Percentiles rank a stretch among this genome's conserved stretches.
phyloP scores from a whole-genome alignment of 345 rosid species.

The Abelmoschus esculentus region DNA sequence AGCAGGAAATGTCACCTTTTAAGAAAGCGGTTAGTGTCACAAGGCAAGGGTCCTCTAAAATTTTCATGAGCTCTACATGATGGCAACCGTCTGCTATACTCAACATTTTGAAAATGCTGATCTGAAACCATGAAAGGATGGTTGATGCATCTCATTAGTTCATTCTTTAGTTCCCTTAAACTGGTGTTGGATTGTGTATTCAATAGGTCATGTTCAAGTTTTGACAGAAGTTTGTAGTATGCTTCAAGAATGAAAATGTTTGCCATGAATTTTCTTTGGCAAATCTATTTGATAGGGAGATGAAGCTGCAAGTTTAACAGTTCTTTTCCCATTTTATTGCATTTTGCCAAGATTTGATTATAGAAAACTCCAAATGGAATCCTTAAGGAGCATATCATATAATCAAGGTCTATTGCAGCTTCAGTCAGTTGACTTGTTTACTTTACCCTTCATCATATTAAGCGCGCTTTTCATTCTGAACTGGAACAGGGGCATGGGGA shows the following conservation, averaged over 20 bases:
- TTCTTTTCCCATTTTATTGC: neutral
- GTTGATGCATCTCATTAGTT: constrained; percentile 1
- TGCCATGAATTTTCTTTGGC: neutral
- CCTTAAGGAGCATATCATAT: neutral
- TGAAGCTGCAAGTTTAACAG: neutral
- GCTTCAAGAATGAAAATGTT: neutral
- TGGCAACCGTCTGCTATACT: neutral
- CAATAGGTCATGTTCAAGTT: neutral
- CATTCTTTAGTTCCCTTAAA: neutral
- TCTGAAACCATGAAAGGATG: neutral
- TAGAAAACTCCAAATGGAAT: neutral
- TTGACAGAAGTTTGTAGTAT: neutral
- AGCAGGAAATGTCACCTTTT: neutral
- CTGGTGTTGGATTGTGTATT: neutral
- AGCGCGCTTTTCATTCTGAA: neutral
- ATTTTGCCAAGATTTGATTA: neutral
- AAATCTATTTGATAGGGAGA: neutral
- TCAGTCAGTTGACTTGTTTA: neutral
- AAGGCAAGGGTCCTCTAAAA: neutral
- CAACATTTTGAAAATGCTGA: neutral
- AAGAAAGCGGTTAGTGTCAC: neutral
- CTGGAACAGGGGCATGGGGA: constrained; percentile 52
- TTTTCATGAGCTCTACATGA: neutral
- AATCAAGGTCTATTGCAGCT: neutral
- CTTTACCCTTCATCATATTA: neutral